These are phyloP conservation scores for Schoenoplectus tabernaemontani DNA, from an alignment of 202 grass and related monocot genomes.

Conservation along the genomic window DNA sequence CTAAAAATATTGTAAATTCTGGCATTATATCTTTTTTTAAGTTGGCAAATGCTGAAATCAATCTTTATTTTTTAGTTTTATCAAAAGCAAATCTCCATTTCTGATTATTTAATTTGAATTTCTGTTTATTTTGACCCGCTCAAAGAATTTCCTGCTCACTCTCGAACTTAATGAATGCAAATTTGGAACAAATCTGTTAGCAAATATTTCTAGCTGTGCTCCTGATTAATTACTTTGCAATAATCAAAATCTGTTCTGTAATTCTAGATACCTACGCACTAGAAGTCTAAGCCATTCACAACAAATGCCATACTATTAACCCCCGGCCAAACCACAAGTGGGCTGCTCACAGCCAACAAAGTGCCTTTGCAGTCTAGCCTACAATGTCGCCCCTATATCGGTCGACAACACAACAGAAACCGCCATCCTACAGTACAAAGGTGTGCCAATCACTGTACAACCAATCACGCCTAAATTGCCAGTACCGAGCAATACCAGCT, in stretches of 20 bases:
- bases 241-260: not conserved
- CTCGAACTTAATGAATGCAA: not conserved
- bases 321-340: constrained; percentile 55
- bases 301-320: constrained; percentile 27
- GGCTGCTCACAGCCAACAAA: constrained; percentile 37
- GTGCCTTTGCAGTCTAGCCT: constrained; percentile 20
- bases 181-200: not conserved
- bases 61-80: too few relatives aligned
- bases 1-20: not conserved
- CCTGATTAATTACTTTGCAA: not conserved
- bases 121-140: too few relatives aligned
- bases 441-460: constrained; percentile 15
- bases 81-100: too few relatives aligned
- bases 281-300: constrained; percentile 41
- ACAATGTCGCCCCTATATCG: constrained; percentile 38
- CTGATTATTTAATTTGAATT: too few relatives aligned
- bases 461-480: constrained; percentile 33
- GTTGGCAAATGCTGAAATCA: too few relatives aligned
- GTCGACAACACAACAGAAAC: constrained; percentile 46
- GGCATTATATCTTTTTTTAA: not conserved
- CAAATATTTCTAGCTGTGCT: not conserved
- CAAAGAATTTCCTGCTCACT: too few relatives aligned
- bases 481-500: constrained; percentile 20
- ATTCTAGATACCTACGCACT: constrained; percentile 42
- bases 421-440: constrained; percentile 51